A percentile compares a stretch with the other conserved stretches of the same genome.
These are phyloP conservation scores for Microstegium vimineum DNA, from an alignment of 176 grass and related monocot genomes.

Conservation along the genomic window DNA sequence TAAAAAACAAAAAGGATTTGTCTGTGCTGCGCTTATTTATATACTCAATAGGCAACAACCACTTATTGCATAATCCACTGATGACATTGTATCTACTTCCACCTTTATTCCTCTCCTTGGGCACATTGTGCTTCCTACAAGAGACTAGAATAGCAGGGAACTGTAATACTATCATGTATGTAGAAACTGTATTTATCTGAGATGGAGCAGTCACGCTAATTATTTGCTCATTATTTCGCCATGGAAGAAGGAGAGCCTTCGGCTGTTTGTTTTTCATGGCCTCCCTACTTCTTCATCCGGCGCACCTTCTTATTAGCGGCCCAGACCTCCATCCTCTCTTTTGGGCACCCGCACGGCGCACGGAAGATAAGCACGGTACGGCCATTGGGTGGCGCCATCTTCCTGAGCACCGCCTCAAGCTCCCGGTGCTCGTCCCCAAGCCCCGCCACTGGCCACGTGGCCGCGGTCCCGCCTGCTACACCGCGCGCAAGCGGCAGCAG, in stretches of 20 bases:
- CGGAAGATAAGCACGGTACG: constrained; percentile 79
- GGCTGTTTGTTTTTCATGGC: neutral
- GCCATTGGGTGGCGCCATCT: constrained; percentile 81
- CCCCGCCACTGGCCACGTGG: constrained; percentile 24
- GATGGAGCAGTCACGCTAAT: constrained; percentile 6
- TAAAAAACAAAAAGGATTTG: neutral
- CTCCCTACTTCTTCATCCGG: constrained; percentile 70
- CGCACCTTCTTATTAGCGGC: constrained; percentile 68
- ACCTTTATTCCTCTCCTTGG: constrained; percentile 31
- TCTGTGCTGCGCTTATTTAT: constrained; percentile 9
- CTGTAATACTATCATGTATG: constrained; percentile 27
- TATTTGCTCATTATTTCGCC: neutral
- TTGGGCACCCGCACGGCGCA: constrained; percentile 63
- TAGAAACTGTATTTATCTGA: neutral
- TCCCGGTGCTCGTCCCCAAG: constrained; percentile 67
- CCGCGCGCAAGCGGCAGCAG: neutral
- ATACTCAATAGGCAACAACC: constrained; percentile 8
- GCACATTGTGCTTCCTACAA: constrained; percentile 23
- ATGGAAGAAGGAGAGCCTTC: neutral
- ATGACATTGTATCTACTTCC: constrained; percentile 26
- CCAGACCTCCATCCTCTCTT: constrained; percentile 82
- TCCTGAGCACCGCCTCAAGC: constrained; percentile 82
- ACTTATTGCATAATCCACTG: constrained; percentile 20
- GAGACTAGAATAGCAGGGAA: constrained; percentile 22
- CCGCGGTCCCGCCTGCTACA: neutral